Evolutionary conservation across 2,329 filamentous ascomycete species (phyloP).

Genomic region (Colletotrichum lindemuthianum): DNA sequence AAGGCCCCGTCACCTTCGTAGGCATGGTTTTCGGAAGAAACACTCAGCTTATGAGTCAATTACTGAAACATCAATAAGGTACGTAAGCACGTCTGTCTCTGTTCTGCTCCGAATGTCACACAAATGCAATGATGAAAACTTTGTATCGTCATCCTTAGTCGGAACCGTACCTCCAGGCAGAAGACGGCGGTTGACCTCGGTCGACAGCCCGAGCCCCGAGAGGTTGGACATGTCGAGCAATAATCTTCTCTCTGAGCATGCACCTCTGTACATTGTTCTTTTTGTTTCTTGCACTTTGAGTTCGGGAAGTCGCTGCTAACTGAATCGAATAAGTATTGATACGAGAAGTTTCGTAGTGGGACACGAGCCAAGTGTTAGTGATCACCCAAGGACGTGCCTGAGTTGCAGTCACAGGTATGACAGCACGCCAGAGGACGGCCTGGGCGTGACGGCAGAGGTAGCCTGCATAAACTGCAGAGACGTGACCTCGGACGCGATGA

Average conservation of each 20-base stretch:
- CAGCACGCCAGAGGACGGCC: too few relatives aligned
- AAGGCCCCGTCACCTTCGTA: constrained; percentile 13
- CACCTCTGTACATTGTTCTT: background rate
- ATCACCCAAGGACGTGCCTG: too few relatives aligned
- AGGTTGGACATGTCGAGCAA: constrained; percentile 56
- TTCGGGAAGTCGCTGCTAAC: too few relatives aligned
- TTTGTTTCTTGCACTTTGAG: background rate
- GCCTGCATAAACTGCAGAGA: too few relatives aligned
- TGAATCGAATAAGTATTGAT: too few relatives aligned
- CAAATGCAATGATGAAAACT: constrained; percentile 82
- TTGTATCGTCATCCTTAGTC: constrained; percentile 98
- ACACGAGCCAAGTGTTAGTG: too few relatives aligned
- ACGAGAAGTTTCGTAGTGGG: too few relatives aligned
- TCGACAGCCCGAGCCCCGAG: constrained; percentile 40
- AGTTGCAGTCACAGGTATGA: too few relatives aligned
- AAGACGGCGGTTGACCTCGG: constrained; percentile 12
- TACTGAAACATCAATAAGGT: background rate
- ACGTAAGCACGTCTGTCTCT: constrained; percentile 3
- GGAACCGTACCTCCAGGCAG: constrained; percentile 58
- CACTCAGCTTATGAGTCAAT: background rate
- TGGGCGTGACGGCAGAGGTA: too few relatives aligned
- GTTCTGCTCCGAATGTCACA: constrained; percentile 10
- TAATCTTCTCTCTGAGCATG: constrained; percentile 67
- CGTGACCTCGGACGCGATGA: too few relatives aligned
- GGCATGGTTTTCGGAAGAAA: background rate